Conservation (phyloP, 2,329 filamentous ascomycete genomes). For the Pyrenochaeta sp. region DNA sequence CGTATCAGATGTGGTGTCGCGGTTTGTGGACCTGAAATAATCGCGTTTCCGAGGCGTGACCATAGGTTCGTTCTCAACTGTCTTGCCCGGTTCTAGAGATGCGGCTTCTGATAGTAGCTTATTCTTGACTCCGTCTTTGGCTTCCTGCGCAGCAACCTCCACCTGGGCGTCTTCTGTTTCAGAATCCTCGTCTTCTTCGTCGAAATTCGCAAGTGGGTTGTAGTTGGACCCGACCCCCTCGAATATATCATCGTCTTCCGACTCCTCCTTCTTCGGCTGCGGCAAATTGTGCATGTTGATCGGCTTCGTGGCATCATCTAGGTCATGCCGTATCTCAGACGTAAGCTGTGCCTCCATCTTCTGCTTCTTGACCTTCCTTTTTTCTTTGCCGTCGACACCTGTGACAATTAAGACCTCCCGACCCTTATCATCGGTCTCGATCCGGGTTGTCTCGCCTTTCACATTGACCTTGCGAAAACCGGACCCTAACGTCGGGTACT, state of each 20-base stretch:
- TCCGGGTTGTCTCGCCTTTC: conserved; percentile 60
- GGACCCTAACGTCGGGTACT: conserved; percentile 59
- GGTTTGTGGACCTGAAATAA: conserved; percentile 27
- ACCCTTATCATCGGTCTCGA: conserved; percentile 64
- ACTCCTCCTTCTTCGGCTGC: conserved; percentile 50
- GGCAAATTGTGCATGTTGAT: conserved; percentile 52
- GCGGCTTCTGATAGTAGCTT: background rate
- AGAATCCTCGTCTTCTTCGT: conserved; percentile 51
- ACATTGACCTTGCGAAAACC: conserved; percentile 64
- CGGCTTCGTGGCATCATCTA: conserved; percentile 56
- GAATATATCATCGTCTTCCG: conserved; percentile 69
- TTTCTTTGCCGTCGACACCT: conserved; percentile 67
- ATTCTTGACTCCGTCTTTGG: background rate
- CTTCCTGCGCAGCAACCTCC: conserved; percentile 3
- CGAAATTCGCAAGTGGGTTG: conserved; percentile 65
- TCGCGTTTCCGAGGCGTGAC: conserved; percentile 27
- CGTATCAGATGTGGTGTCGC: conserved; percentile 21
- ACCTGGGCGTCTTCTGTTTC: conserved; percentile 13
- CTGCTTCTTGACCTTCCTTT: conserved; percentile 67
- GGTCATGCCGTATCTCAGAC: conserved; percentile 51
- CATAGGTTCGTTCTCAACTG: conserved; percentile 9
- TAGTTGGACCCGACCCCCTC: conserved; percentile 67
- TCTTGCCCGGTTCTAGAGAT: conserved; percentile 8
- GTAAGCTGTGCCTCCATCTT: conserved; percentile 43
- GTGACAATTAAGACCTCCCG: conserved; percentile 68